Base-by-base conservation (phyloP, 306 rosid species). In the Acacia crassicarpa region DNA sequence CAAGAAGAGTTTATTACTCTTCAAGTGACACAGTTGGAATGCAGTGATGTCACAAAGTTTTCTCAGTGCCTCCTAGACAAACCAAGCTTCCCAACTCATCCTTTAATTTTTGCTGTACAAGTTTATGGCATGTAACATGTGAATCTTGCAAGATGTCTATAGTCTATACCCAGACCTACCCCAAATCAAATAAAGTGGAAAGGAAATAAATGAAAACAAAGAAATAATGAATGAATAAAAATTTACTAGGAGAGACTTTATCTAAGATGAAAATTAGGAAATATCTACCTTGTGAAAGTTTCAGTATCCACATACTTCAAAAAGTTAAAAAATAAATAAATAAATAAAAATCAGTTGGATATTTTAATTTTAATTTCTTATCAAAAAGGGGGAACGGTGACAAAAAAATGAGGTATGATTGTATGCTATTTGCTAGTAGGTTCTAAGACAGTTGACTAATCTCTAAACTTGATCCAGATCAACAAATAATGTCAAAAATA, bases 391-490 rank as follows among this genome's bases (percentile, higher is more conserved):
- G 33, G 11, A 22, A 23, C 32, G 23, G 14, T 23, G 30, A 4
- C 32, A 11, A 9, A 59, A 59, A 23, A 23, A 23, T 9, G 8
- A 53, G 23, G 11, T 20, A 19, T 53, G 25, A 19, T 41, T 49
- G 69, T 38, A 59, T 22, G 17, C 67, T 27, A 9, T 22, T 9
- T 22, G 17, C 67, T 27, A 22, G 9, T 9, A 14, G 9, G 41
- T 63, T 62, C 61, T 27, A 33, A 25, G 38, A 75, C 16, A 1
- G 49, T 15, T 16, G 27, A 76, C 61, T 59, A 7, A 9, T 44
- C 20, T 27, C 61, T 62, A 7, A 16, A 27, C 32, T 44, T 44
- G 72, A 77, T 77, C 20, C 54, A 30, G 80, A 77, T 77, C 45
- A 10, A 44, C 23, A 62, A 22, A 62, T 30, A 44, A 15, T 16